Base-by-base conservation (phyloP, 805 yeast genomes). In the Candida palmyrensis region DNA sequence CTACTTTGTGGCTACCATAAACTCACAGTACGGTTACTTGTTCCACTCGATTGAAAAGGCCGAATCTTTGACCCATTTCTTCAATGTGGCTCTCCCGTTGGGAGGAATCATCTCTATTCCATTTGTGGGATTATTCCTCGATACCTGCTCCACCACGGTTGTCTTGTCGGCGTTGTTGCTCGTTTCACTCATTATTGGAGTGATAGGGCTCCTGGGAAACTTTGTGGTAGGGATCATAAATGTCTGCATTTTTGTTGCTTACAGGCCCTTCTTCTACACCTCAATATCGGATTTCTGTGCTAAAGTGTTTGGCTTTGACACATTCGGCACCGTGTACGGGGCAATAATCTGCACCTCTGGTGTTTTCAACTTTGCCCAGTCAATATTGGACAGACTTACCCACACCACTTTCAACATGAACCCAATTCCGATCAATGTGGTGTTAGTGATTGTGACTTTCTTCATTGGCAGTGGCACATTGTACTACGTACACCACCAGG, bases 281-380 rank as follows among this genome's bases (percentile, higher is more conserved):
- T 61, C 76, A 2, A 57, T 74, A 24, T 67, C 75, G 3, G 80
- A 74, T 47, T 70, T 64, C 47, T 74, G 79, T 46, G 78, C 82
- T 18, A 79, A 78, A 50, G 78, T 73, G 30, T 78, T 76, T 50
- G 82, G 82, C 1, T 68, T 71, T 42, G 78, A 74, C 45, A 73
- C 80, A 8, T 72, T 75, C 49, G 80, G 82, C 25, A 70, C 77
- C 1, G 68, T 75, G 18, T 75, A 75, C 44, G 79, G 79, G n/a
- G 53, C 74, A 13, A 70, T 73, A 20, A 71, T 73, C 55, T 68
- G 76, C 27, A 55, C 70, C 16, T 66, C 78, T 1, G 80, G 80
- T 23, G 41, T 71, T 12, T 52, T 71, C 49, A 74, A 74, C 47
- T 70, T 67, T 39, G 50, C 58, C 25, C 80, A 74, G 48, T 55